Evolutionary conservation across 2,329 filamentous ascomycete genomes (phyloP), one percentile per base, ranked within the genome.

Genomic region (Leptodontidium sp.): DNA sequence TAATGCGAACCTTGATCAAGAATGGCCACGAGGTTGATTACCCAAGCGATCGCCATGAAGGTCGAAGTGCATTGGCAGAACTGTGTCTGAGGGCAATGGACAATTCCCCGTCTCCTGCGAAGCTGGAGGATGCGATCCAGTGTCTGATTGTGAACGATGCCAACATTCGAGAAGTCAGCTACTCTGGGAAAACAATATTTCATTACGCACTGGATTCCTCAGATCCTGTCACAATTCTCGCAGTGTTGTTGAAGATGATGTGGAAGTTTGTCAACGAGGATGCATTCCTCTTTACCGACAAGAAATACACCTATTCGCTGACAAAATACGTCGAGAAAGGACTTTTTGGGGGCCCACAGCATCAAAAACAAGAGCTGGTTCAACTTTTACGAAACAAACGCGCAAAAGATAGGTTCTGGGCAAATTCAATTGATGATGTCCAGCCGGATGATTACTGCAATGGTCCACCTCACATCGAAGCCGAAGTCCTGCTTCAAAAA

Each of bases 251-350:
- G 73, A 87, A 86, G 0, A 87, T 86, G 12, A 84, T 91, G 80
- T 91, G 89, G 89, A 88, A 88, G 74, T 80, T 85, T 35, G 79
- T 91, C 74, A 91, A 91, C 78, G 85, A 87, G 68, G 80, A 85
- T 0, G 86, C 84, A 72, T 88, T 89, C 72, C 80, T 84, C 68
- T 88, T 83, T 77, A 84, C 78, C 0, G 81, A 85, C 50, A 84
- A 84, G 35, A 82, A 80, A 2, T 83, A 84, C 72, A 87, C 85
- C 0, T 91, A 90, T 78, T 91, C 89, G 0, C 86, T 89, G 0
- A 87, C 89, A 2, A 89, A 88, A 80, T 91, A 91, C 75, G 82
- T 89, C 24, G 67, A 72, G 38, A 73, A 73, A 29, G 71, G 65
- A 14, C 49, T 73, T 21, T 71, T 61, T 38, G 57, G 26, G 17